Base-by-base conservation (phyloP, 306 rosid genomes). In the Elaeagnus macrophylla region DNA sequence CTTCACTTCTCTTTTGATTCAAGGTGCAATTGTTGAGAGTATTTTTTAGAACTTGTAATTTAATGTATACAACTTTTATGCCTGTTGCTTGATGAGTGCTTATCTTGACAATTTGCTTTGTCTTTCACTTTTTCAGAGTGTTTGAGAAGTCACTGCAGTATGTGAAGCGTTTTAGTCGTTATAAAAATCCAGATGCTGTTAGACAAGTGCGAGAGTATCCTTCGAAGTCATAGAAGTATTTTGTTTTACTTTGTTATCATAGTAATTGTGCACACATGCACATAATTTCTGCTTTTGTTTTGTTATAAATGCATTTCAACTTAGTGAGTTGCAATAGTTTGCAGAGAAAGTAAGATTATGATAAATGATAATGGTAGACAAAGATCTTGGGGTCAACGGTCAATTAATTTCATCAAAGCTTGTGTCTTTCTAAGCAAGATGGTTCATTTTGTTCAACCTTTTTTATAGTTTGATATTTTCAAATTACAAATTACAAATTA, bases 151-250 rank as follows among this genome's bases (percentile, higher is more conserved):
- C 97, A 11, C 61, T 83, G 77, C 97, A 91, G 74, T 91, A 86
- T 71, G 97, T 91, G 74, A 91, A 91, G 84, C 96, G 93, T 10
- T 86, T 91, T 56, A 91, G 97, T 75, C 94, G 97, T 32, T 91
- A 91, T 37, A 91, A 86, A 74, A 91, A 86, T 69, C 96, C 97
- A 0, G 96, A 86, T 78, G 97, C 97, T 58, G 95, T 91, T 39
- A 81, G 95, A 75, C 97, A 91, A 84, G 97, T 91, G 10, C 81
- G 97, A 78, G 97, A 91, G 97, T 91, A 86, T 91, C 96, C 95
- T 86, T 9, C 48, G 5, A 62, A 65, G 35, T 39, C 52, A 35
- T 46, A 13, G 37, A 37, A 64, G 39, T 51, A 16, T 17, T 56
- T 68, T 58, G 40, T 20, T 20, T 42, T 48, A 41, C 45, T 48